Evolutionary conservation across 495 filamentous ascomycete genomes (phyloP), one percentile per base, ranked within the genome.

Genomic region (Xylaria longipes): DNA sequence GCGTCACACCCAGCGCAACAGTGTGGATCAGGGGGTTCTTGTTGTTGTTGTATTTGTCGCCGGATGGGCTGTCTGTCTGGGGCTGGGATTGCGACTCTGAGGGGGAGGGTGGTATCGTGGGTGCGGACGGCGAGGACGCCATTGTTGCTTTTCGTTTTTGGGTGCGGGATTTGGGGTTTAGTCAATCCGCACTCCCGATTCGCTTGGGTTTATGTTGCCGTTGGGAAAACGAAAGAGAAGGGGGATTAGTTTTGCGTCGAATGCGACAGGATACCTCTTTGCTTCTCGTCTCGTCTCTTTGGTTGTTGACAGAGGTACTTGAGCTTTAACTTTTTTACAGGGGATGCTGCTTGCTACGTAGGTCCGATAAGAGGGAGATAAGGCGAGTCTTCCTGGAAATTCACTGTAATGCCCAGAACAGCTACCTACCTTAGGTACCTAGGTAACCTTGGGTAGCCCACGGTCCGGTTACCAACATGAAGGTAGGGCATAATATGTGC

Each of bases 1-100:
- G 73, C 65, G 95, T 83, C 75, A 91, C 87, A 64, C 80, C 86
- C 11, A 90, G 75, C 12, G 93, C 89, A 65, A 87, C 74, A 76
- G 88, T 87, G 84, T 89, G 88, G 58, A 88, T 79, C 74, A 91
- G 82, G 31, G 82, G 80, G 68, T 83, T 74, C 79, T 11, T 27
- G 41, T 71, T 66, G 41, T 71, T 66, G 41, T 57, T 57, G 48
- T 64, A 70, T 46, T 65, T 25, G 68, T 70, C 68, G 7, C 9
- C 8, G 29, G 67, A 20, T 6, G 25, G 17, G 37, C 27, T 33
- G 12, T 12, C 22, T n/a, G 35, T 46, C 61, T 22, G 48, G 65
- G 72, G 74, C 27, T 56, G 57, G 15, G 65, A 63, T 31, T 63
- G 67, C 27, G 69, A 48, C 46, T 63, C 65, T 27, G 63, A 60